Percentiles rank a stretch among this genome's conserved stretches.
phyloP scores from a whole-genome alignment of 805 yeast genomes.

The Clavispora santaluciae region DNA sequence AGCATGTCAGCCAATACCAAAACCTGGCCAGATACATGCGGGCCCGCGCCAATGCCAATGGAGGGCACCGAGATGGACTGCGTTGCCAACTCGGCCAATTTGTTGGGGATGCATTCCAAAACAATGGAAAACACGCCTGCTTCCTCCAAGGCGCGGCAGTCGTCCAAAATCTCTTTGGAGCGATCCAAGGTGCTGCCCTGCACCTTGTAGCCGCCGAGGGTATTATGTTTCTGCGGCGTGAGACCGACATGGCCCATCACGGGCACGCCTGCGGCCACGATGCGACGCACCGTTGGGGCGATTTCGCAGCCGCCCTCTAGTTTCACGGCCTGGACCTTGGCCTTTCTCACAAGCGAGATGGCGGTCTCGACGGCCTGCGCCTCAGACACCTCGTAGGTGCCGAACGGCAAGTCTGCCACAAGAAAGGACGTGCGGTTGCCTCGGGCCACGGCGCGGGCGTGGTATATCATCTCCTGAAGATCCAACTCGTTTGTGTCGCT shows the following conservation, averaged over 20 bases:
- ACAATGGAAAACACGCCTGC: constrained; percentile 76
- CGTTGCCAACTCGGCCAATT: constrained; percentile 63
- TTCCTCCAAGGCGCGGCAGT: constrained; percentile 64
- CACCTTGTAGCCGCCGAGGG: constrained; percentile 81
- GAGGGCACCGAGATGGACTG: constrained; percentile 62
- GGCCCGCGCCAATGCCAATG: constrained; percentile 96
- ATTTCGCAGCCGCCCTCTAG: constrained; percentile 74
- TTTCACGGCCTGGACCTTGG: constrained; percentile 70
- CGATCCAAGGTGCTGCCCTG: constrained; percentile 62
- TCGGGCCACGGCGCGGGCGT: constrained; percentile 69
- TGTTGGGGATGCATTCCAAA: constrained; percentile 81
- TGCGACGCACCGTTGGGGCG: constrained; percentile 45
- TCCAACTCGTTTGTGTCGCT: constrained; percentile 68
- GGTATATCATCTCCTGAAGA: constrained; percentile 75
- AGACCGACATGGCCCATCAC: constrained; percentile 90
- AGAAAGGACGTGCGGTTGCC: constrained; percentile 63
- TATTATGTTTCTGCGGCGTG: constrained; percentile 80
- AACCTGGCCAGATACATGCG: constrained; percentile 80
- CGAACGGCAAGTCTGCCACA: constrained; percentile 87
- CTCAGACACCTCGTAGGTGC: constrained; percentile 65
- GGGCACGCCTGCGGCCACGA: constrained; percentile 73
- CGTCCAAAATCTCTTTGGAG: constrained; percentile 56
- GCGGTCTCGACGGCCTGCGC: constrained; percentile 61
- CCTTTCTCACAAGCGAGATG: constrained; percentile 46
- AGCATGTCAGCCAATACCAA: constrained; percentile 80